These are phyloP conservation scores for Speleostelium caveatum DNA, from an alignment of 78 protist genomes.

Conservation along the genomic window DNA sequence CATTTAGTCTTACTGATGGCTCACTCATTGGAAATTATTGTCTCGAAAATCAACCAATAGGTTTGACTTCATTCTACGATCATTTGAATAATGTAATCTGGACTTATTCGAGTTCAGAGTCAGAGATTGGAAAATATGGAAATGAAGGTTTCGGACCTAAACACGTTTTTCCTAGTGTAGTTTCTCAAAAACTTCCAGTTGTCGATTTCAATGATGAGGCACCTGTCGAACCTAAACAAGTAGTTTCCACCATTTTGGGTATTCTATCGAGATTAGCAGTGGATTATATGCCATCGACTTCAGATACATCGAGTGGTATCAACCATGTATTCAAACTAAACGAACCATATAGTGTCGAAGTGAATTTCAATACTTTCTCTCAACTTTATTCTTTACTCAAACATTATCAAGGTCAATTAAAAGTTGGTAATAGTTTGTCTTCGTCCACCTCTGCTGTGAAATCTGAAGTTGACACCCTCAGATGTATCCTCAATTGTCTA, in stretches of 20 bases:
- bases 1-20: slow-evolving; percentile 72
- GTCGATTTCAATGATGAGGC: slow-evolving; percentile 1
- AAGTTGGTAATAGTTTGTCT: neutral
- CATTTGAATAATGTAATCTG: slow-evolving; percentile 78
- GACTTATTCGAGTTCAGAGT: slow-evolving; percentile 69
- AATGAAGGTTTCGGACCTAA: slow-evolving; percentile 85
- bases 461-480: slow-evolving; percentile 22
- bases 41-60: slow-evolving; percentile 77
- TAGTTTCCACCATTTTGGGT: slow-evolving; percentile 55
- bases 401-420: slow-evolving; percentile 55
- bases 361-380: slow-evolving; percentile 61
- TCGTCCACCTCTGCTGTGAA: neutral
- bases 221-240: slow-evolving; percentile 65
- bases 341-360: slow-evolving; percentile 77
- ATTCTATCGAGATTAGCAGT: slow-evolving; percentile 51
- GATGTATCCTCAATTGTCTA: slow-evolving; percentile 58
- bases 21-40: slow-evolving; percentile 78
- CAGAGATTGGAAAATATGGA: slow-evolving; percentile 75
- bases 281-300: slow-evolving; percentile 66
- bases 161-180: slow-evolving; percentile 48
- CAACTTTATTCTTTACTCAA: slow-evolving; percentile 57
- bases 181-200: neutral
- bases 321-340: slow-evolving; percentile 55
- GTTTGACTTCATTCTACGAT: slow-evolving; percentile 78
- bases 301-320: neutral